Conservation (phyloP, 352 stramenopile species). For the Globisporangium camurandrum region DNA sequence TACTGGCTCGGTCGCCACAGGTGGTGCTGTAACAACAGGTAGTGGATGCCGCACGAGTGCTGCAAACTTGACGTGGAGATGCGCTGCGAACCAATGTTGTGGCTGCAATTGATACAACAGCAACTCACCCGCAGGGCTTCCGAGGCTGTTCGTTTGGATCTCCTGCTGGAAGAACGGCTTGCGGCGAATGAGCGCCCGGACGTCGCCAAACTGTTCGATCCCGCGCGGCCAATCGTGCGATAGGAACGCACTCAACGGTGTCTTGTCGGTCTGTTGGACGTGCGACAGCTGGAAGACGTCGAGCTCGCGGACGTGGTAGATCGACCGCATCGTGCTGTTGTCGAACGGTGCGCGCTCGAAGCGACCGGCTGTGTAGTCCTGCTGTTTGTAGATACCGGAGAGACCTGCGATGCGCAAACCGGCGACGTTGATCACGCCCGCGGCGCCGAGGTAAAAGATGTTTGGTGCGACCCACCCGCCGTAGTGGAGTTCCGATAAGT, state of each 20-base stretch:
- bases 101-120: constrained; percentile 92
- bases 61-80: constrained; percentile 98
- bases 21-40: constrained; percentile 4
- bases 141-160: constrained; percentile 89
- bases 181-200: constrained; percentile 75
- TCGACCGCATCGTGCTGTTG: constrained; percentile 47
- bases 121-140: constrained; percentile 89
- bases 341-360: constrained; percentile 41
- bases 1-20: not conserved
- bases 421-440: constrained; percentile 71
- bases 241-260: constrained; percentile 75
- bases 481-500: constrained; percentile 91
- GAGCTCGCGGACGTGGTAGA: constrained; percentile 90
- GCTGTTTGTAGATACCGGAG: constrained; percentile 90
- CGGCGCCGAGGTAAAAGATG: constrained; percentile 93
- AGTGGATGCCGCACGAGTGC: constrained; percentile 87
- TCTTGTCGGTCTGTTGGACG: constrained; percentile 35
- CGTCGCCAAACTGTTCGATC: constrained; percentile 94
- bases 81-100: constrained; percentile 95
- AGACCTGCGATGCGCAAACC: constrained; percentile 89
- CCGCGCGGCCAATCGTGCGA: constrained; percentile 96
- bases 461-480: constrained; percentile 93
- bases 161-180: constrained; percentile 96
- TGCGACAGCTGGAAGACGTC: constrained; percentile 91
- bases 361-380: constrained; percentile 66